Percentiles rank a stretch among this genome's conserved stretches.
phyloP scores from a whole-genome alignment of 306 rosid genomes.

The Prunus armeniaca region DNA sequence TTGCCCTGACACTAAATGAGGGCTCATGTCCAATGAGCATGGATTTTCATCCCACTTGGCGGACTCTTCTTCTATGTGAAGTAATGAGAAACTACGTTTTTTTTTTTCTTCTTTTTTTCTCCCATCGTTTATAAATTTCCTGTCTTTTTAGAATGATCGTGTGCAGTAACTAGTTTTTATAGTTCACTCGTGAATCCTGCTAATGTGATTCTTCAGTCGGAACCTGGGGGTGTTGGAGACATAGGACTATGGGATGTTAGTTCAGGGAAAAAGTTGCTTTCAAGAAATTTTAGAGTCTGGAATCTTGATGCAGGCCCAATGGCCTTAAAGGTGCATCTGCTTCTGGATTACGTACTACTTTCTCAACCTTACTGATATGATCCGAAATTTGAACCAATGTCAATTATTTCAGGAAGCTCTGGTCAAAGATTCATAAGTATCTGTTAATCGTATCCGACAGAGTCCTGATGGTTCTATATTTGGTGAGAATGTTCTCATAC shows the following conservation, averaged over 20 bases:
- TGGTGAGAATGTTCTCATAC: too few relatives aligned
- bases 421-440: conserved; percentile 66
- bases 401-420: conserved; percentile 58
- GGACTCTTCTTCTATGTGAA: conserved; percentile 62
- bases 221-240: conserved; percentile 58
- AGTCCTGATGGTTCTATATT: too few relatives aligned
- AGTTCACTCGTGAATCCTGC: not conserved
- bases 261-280: conserved; percentile 50
- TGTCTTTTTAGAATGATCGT: conserved; percentile 13
- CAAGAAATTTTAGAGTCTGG: conserved; percentile 69
- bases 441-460: not conserved
- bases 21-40: conserved; percentile 69
- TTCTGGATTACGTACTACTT: not conserved
- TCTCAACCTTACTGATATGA: not conserved
- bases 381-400: not conserved
- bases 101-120: not conserved
- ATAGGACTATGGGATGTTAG: conserved; percentile 85
- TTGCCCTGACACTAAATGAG: conserved; percentile 54
- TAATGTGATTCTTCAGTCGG: conserved; percentile 52
- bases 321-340: conserved; percentile 56
- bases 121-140: not conserved
- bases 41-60: conserved; percentile 29
- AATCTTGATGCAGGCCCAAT: conserved; percentile 65
- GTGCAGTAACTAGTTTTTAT: not conserved
- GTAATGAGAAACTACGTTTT: not conserved